Percentiles rank a stretch among this genome's conserved stretches.
phyloP scores from a whole-genome alignment of 352 stramenopile genomes.

The Blastocystis sp. region DNA sequence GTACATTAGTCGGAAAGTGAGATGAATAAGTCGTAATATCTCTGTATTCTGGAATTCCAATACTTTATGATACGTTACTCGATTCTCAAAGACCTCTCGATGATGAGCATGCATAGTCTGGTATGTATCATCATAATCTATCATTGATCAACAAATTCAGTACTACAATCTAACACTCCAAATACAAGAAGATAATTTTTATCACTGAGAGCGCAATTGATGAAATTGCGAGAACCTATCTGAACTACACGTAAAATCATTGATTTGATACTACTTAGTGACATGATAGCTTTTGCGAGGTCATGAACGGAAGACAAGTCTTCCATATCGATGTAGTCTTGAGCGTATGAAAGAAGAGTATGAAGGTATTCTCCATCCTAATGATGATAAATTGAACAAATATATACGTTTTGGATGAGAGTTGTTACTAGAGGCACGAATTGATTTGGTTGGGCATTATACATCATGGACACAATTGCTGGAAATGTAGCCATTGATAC shows the following conservation, averaged over 20 bases:
- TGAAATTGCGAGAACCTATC: neutral
- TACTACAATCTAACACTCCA: slow-evolving; percentile 5
- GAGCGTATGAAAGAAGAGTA: neutral
- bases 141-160: neutral
- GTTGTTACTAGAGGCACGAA: neutral
- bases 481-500: slow-evolving; percentile 26
- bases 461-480: neutral
- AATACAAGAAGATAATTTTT: slow-evolving; percentile 16
- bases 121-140: slow-evolving; percentile 55
- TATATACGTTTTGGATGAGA: slow-evolving; percentile 20
- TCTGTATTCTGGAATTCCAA: neutral
- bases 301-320: slow-evolving; percentile 21
- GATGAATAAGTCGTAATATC: neutral
- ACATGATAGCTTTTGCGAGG: neutral
- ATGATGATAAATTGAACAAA: neutral
- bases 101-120: slow-evolving; percentile 32
- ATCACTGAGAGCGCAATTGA: neutral
- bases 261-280: neutral
- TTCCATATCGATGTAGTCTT: slow-evolving; percentile 5
- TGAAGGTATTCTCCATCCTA: neutral
- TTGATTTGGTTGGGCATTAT: neutral
- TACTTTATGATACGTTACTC: neutral
- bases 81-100: neutral
- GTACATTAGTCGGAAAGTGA: slow-evolving; percentile 47
- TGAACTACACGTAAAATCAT: neutral